Evolutionary conservation across 805 yeast species (phyloP).

Genomic region (Candida bentonensis): DNA sequence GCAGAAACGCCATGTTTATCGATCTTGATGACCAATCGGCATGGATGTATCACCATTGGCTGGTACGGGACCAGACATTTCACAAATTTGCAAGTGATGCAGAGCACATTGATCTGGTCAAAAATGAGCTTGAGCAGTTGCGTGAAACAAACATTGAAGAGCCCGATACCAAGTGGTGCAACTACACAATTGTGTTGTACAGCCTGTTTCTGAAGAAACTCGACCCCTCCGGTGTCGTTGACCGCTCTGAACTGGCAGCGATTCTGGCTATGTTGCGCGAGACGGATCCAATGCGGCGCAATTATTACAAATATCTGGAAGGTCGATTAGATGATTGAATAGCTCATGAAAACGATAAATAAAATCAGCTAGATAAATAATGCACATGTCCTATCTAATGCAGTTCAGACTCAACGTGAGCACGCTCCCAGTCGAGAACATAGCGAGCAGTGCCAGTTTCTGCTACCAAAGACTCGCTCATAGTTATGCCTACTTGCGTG

Average conservation of each 20-base stretch:
- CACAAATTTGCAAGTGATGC: conserved; percentile 33
- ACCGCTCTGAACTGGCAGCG: background rate
- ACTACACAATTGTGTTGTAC: conserved; percentile 29
- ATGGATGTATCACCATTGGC: conserved; percentile 84
- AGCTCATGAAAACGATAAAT: no score
- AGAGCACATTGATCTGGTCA: conserved; percentile 26
- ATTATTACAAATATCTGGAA: conserved; percentile 13
- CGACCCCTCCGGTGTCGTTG: background rate
- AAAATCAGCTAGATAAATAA: no score
- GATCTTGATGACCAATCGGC: conserved; percentile 91
- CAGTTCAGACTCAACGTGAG: conserved; percentile 10
- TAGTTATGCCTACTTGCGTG: conserved; percentile 2
- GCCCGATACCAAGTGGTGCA: conserved; percentile 59
- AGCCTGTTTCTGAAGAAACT: background rate
- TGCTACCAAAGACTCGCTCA: conserved; percentile 21
- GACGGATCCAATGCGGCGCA: conserved; percentile 15
- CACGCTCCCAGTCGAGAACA: conserved; percentile 16
- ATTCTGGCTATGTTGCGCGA: background rate
- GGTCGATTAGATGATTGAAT: no score
- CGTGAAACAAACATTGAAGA: conserved; percentile 61
- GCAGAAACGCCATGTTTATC: conserved; percentile 76
- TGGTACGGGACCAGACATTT: conserved; percentile 29
- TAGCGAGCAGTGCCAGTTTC: conserved; percentile 19
- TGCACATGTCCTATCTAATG: no score
- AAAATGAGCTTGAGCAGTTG: conserved; percentile 33